Base-by-base conservation (phyloP, 2,329 filamentous ascomycete genomes). In the Fusarium sp. region DNA sequence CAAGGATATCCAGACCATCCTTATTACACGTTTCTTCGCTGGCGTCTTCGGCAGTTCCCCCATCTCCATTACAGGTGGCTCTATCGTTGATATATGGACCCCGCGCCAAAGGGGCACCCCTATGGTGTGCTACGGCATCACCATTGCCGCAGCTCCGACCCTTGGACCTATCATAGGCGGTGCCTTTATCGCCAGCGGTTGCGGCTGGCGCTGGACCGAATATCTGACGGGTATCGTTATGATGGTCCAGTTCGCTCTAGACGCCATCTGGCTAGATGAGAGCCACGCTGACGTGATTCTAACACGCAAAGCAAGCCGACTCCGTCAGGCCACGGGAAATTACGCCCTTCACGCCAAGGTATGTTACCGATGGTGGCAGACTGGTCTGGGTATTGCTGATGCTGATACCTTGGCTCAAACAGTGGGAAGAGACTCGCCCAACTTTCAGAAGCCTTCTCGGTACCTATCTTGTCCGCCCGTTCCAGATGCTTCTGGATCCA, bases 31-130 rank as follows among this genome's bases (percentile, higher is more conserved):
- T 17, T 49, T 49, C 33, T 49, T 49, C 8, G 46, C 31, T 4
- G 46, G 46, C 21, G 46, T 49, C n/a, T 49, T 49, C 33, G 46
- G 46, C 33, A 49, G 46, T 31, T 49, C 46, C 46, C 46, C 46
- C 13, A 39, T 49, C 46, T 49, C 46, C 31, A 49, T 49, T n/a
- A 49, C 46, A 11, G 46, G 46, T 13, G 46, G 46, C 1, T 49
- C 46, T 17, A 39, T 49, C 1, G 46, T 49, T 23, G 46, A 49
- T 21, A 49, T 49, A 17, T 49, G 46, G 46, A 49, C 46, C 33
- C 46, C 46, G 11, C 46, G 46, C 15, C 46, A 49, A 33, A 20
- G 33, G 11, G 46, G 46, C 14, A 49, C 46, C 4, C 46, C 46
- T 5, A 49, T 49, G 46, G 46, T 49, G 17, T 49, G 46, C 31